phyloP scores from a whole-genome alignment of 1,284 basidiomycete species.

The Ganoderma lingzhi region DNA sequence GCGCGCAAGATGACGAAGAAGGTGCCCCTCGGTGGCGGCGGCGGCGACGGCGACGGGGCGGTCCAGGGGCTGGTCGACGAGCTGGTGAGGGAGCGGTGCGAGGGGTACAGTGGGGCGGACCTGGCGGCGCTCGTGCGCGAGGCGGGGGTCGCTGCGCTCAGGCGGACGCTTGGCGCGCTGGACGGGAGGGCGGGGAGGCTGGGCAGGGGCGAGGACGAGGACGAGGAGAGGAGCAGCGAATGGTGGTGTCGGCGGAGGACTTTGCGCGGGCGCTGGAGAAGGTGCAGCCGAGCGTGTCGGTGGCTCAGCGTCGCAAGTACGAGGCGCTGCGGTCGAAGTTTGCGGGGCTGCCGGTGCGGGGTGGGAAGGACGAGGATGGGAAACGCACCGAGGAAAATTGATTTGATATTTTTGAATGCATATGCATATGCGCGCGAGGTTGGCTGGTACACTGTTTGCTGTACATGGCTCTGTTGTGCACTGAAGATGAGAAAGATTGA shows the following conservation, averaged over 20 bases:
- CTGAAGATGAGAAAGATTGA: neutral
- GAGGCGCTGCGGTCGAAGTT: slow-evolving; percentile 83
- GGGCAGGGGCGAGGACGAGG: slow-evolving; percentile 13
- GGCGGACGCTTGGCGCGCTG: slow-evolving; percentile 72
- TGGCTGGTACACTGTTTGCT: too few species aligned
- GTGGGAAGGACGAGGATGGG: slow-evolving; percentile 36
- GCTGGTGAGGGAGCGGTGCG: slow-evolving; percentile 70
- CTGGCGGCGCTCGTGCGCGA: slow-evolving; percentile 89
- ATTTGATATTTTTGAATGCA: neutral
- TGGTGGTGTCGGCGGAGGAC: slow-evolving; percentile 70
- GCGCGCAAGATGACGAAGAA: slow-evolving; percentile 76
- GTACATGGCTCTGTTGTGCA: too few species aligned
- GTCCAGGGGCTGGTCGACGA: slow-evolving; percentile 50
- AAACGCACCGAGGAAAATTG: neutral
- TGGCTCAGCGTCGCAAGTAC: slow-evolving; percentile 84
- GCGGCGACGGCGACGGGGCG: slow-evolving; percentile 14
- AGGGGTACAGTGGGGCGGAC: slow-evolving; percentile 92
- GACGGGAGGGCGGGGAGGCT: slow-evolving; percentile 50
- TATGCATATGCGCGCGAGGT: neutral
- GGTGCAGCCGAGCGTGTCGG: slow-evolving; percentile 88
- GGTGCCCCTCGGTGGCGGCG: slow-evolving; percentile 64
- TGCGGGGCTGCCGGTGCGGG: slow-evolving; percentile 68
- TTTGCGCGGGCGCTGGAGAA: slow-evolving; percentile 84
- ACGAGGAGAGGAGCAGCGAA: slow-evolving; percentile 25
- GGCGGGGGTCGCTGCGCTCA: slow-evolving; percentile 87